Evolutionary conservation across 2,329 filamentous ascomycete species (phyloP), one percentile per base, ranked within the genome.

Genomic region (Diaporthe batatas): DNA sequence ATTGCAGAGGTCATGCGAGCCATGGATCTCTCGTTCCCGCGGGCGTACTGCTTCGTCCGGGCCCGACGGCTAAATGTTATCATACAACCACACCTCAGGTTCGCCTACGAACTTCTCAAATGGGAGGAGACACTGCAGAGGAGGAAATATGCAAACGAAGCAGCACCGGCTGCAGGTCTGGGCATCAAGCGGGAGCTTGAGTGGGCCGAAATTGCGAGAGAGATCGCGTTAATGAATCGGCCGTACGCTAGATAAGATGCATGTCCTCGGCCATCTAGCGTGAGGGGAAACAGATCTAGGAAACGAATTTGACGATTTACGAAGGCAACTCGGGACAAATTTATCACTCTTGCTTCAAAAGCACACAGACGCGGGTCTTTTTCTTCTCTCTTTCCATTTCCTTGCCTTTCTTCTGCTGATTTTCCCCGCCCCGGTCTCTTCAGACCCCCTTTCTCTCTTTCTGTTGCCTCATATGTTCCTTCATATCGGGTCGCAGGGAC

Each of bases 1-100:
- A 99, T 99, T 78, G 96, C 96, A n/a, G 95, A 98, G 82, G 94
- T 98, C 47, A 99, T 99, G 96, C 91, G 92, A 47, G 87, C 92
- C 34, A 83, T 94, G 77, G 87, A 90, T 29, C 84, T 98, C 76
- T 96, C 94, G 0, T 96, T 98, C 78, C 95, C 96, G 16, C 90
- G 94, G 71, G 96, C 96, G 73, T 99, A 99, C 82, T 98, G 96
- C 82, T 98, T 96, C 81, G 96, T 99, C 49, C 92, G 96, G 42
- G 96, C 96, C 25, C 90, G 96, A 69, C 89, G 96, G 74, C 86
- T 99, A 62, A 99, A 99, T 79, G 96, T 99, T 68, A 99, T 99
- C 76, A 98, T 99, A 76, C 96, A 99, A 81, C 96, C 96, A 16
- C 96, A 99, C 84, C 87, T 99, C 71, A 90, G 94, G 73, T 99